A percentile compares a stretch with the other conserved stretches of the same genome.
Evolutionary conservation across 768 basidiomycete species (phyloP).

Genomic region (Strobilomyces dryophilus): DNA sequence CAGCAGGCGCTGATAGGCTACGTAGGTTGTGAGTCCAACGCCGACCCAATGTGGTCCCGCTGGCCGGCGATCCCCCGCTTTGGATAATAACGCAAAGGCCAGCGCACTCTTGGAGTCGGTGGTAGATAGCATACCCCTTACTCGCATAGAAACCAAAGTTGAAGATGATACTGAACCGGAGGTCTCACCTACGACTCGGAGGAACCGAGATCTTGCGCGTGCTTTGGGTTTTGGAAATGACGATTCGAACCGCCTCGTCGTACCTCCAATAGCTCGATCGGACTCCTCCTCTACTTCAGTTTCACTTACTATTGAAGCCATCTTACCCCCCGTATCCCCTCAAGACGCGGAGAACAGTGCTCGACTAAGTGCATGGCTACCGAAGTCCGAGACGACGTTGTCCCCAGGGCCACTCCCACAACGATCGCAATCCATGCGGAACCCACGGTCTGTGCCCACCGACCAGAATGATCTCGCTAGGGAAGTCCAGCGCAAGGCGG

Average conservation of each 20-base stretch:
- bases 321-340: slow-evolving; percentile 22
- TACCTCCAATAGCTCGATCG: slow-evolving; percentile 19
- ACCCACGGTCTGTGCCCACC: slow-evolving; percentile 36
- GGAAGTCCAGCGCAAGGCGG: slow-evolving; percentile 65
- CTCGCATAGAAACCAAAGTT: slow-evolving; percentile 27
- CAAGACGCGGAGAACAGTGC: slow-evolving; percentile 13
- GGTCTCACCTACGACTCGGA: slow-evolving; percentile 52
- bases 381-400: slow-evolving; percentile 1
- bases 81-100: slow-evolving; percentile 55
- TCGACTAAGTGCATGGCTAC: slow-evolving; percentile 3
- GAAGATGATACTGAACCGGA: slow-evolving; percentile 27
- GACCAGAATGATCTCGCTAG: slow-evolving; percentile 54
- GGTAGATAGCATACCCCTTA: slow-evolving; percentile 48
- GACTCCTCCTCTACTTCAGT: slow-evolving; percentile 28
- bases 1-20: slow-evolving; percentile 5
- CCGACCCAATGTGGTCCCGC: slow-evolving; percentile 31
- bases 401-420: slow-evolving; percentile 22
- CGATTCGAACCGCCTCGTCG: slow-evolving; percentile 26
- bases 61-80: slow-evolving; percentile 30
- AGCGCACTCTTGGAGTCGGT: slow-evolving; percentile 65
- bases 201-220: slow-evolving; percentile 72
- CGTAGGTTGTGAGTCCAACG: slow-evolving; percentile 58
- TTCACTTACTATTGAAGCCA: slow-evolving; percentile 34
- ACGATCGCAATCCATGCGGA: slow-evolving; percentile 35
- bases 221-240: slow-evolving; percentile 61